phyloP scores from a whole-genome alignment of 148 eudicot genomes.

The Polygonum aviculare region DNA sequence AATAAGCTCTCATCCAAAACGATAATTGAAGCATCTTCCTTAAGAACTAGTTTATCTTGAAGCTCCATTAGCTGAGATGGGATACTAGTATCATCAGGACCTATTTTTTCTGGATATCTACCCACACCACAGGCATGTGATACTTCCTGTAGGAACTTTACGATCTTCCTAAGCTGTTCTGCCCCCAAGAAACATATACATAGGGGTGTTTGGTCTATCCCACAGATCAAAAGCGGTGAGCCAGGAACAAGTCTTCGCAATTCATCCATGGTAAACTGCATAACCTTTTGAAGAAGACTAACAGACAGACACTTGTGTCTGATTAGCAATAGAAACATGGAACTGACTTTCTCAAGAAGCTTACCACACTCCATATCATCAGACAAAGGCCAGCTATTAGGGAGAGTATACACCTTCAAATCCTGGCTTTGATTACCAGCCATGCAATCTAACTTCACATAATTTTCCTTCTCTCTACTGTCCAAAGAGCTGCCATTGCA shows the following conservation, averaged over 20 bases:
- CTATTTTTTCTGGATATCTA: slow-evolving; percentile 53
- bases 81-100: slow-evolving; percentile 33
- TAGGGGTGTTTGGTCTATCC: slow-evolving; percentile 60
- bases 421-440: slow-evolving; percentile 32
- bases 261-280: slow-evolving; percentile 64
- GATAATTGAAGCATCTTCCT: slow-evolving; percentile 52
- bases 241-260: slow-evolving; percentile 57
- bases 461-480: slow-evolving; percentile 24
- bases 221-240: slow-evolving; percentile 57
- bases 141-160: slow-evolving; percentile 63
- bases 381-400: slow-evolving; percentile 64
- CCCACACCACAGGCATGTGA: slow-evolving; percentile 58
- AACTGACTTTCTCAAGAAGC: slow-evolving; percentile 68
- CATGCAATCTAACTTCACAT: slow-evolving; percentile 31
- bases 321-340: slow-evolving; percentile 44
- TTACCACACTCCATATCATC: slow-evolving; percentile 68
- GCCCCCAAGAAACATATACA: slow-evolving; percentile 90
- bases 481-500: slow-evolving; percentile 29
- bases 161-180: slow-evolving; percentile 55
- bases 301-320: slow-evolving; percentile 62
- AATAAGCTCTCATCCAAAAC: slow-evolving; percentile 53
- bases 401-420: slow-evolving; percentile 31
- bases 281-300: slow-evolving; percentile 64
- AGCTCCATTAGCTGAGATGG: slow-evolving; percentile 26
- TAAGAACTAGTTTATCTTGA: slow-evolving; percentile 46